These are phyloP conservation scores for Yamadazyma dushanensis DNA, from an alignment of 1,139 yeast species.

Conservation along the genomic window DNA sequence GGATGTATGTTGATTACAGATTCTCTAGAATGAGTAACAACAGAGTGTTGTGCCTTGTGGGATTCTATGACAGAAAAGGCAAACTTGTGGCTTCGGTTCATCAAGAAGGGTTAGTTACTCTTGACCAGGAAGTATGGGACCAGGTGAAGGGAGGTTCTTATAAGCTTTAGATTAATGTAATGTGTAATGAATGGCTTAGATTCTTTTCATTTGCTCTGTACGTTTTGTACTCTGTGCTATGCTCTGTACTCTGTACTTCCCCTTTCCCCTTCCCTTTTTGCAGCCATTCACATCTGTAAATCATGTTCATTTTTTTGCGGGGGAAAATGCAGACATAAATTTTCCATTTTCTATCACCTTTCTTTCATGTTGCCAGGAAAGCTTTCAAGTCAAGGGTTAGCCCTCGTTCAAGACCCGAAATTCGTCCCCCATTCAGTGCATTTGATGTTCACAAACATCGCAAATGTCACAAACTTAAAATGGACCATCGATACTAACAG, in stretches of 20 bases:
- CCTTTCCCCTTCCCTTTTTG: too few species aligned
- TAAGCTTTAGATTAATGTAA: constrained; percentile 11
- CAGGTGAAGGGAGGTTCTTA: constrained; percentile 12
- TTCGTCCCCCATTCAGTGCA: constrained; percentile 41
- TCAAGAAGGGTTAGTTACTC: constrained; percentile 40
- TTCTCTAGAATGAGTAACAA: constrained; percentile 39
- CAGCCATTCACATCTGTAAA: too few species aligned
- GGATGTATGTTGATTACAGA: constrained; percentile 45
- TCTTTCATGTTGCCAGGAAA: constrained; percentile 1
- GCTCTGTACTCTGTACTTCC: too few species aligned
- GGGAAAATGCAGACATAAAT: too few species aligned
- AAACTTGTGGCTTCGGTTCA: constrained; percentile 35
- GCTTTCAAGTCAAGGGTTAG: constrained; percentile 29
- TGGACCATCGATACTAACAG: constrained; percentile 39
- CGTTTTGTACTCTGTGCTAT: too few species aligned
- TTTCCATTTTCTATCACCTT: not conserved
- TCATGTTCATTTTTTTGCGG: too few species aligned
- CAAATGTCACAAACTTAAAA: constrained; percentile 17
- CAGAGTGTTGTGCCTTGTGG: constrained; percentile 37
- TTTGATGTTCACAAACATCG: constrained; percentile 29
- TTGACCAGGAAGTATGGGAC: constrained; percentile 19
- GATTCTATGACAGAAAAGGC: constrained; percentile 32
- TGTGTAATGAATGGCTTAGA: too few species aligned
- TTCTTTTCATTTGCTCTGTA: too few species aligned
- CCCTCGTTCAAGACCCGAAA: constrained; percentile 28